Percentiles rank a stretch among this genome's conserved stretches.
These are phyloP conservation scores for Elongisporangium senticosum DNA, from an alignment of 352 stramenopile genomes.

Conservation along the genomic window DNA sequence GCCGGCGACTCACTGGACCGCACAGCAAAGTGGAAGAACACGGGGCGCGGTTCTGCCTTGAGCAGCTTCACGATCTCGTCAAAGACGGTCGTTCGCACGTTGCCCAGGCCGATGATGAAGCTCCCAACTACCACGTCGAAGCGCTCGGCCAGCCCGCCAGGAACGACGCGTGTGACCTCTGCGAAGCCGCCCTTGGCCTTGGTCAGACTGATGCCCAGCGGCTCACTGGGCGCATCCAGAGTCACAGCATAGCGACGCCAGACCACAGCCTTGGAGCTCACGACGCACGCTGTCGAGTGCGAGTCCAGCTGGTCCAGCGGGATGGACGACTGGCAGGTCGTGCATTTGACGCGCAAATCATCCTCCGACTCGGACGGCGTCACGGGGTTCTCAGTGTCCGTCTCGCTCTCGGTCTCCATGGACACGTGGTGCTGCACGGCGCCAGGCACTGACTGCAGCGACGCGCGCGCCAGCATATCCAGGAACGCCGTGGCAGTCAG, in stretches of 20 bases:
- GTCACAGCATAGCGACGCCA: slow-evolving; percentile 65
- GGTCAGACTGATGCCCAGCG: slow-evolving; percentile 66
- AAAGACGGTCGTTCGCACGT: slow-evolving; percentile 49
- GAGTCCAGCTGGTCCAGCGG: slow-evolving; percentile 42
- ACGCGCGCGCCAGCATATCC: slow-evolving; percentile 19
- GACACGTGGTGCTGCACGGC: neutral
- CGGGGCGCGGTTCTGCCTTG: slow-evolving; percentile 36
- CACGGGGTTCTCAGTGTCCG: neutral
- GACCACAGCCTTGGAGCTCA: slow-evolving; percentile 23
- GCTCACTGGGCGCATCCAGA: slow-evolving; percentile 30
- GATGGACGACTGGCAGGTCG: slow-evolving; percentile 46
- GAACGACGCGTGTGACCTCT: slow-evolving; percentile 59
- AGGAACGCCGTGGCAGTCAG: slow-evolving; percentile 57
- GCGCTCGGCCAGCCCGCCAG: slow-evolving; percentile 46
- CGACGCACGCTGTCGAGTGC: slow-evolving; percentile 58
- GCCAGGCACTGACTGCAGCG: slow-evolving; percentile 3
- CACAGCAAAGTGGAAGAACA: slow-evolving; percentile 65
- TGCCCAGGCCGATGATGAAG: slow-evolving; percentile 68
- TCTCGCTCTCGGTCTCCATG: slow-evolving; percentile 2
- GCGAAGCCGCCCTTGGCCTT: slow-evolving; percentile 65
- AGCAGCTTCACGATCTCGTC: slow-evolving; percentile 70
- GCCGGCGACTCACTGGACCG: slow-evolving; percentile 21
- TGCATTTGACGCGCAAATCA: slow-evolving; percentile 51
- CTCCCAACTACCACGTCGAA: slow-evolving; percentile 66
- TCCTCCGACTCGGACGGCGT: slow-evolving; percentile 2